Evolutionary conservation across 2,329 filamentous ascomycete genomes (phyloP), one percentile per base, ranked within the genome.

Genomic region (Elsinoe arachidis): DNA sequence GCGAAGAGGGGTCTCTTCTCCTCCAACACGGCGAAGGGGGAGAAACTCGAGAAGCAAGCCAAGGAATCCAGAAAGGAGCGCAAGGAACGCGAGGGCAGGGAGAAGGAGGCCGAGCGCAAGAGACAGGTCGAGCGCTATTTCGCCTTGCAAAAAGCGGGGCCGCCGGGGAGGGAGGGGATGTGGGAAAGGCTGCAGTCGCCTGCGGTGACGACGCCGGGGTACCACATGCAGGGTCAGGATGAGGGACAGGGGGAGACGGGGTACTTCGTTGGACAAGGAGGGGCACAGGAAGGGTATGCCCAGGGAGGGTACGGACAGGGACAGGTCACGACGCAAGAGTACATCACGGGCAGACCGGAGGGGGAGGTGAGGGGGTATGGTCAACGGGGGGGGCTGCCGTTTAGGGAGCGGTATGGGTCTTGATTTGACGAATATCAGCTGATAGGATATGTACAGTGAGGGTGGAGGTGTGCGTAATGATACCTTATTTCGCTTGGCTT

Each of bases 241-340:
- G 1, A 86, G 78, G 61, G 87, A 84, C 5, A 85, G 84, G 5
- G 71, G 85, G 62, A 87, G 85, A 14, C 77, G 81, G 68, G 85
- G 85, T 1, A 88, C 26, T 23, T 46, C 11, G 88, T 67, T 78
- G 86, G 65, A 78, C 79, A 11, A 72, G 86, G 49, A n/a, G n/a
- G n/a, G n/a, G n/a, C n/a, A 80, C 68, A 65, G 57, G 69, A 65
- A 17, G 68, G 60, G 15, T 38, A 38, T 38, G 3, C 3, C 3
- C 26, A 9, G 26, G 26, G 26, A n/a, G 46, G 46, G 14, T 35
- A 51, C 3, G 15, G 1, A 5, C 30, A 34, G 12, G 37, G 7
- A 11, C 19, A 30, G 21, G 26, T 30, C 5, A 30, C 26, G 26
- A 9, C 26, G 26, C 26, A 30, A 30, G 26, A 30, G 26, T 30